Base-by-base conservation (phyloP, 306 rosid genomes). In the Luffa acutangula region DNA sequence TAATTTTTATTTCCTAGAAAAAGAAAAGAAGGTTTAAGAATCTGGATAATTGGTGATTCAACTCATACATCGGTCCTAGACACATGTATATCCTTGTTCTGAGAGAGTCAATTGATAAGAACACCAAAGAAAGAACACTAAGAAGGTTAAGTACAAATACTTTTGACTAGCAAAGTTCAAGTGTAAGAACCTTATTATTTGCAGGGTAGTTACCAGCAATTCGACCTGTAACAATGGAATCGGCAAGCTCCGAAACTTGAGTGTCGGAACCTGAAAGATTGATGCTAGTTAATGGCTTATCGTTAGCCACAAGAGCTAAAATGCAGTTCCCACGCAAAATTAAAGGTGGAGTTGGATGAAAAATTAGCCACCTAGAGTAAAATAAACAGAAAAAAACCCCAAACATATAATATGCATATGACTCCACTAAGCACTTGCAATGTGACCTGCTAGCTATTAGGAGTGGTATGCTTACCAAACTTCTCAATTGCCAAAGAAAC, bases 401-500 rank as follows among this genome's bases (percentile, higher is more conserved):
- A 9, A 49, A 76, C 65, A 43, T 70, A 54, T 31, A 3, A 7
- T 0, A 18, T 41, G 34, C 75, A 3, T 18, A 46, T 49, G 33
- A n/a, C 48, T 41, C 53, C 31, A 42, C 34, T 45, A n/a, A 3
- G 42, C 80, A 13, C 72, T 13, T 41, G 20, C 67, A 70, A 49
- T 49, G 45, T 73, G 12, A 25, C 60, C 46, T 21, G 56, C 33
- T 33, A 34, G 7, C 2, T 8, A 0, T 14, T 82, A 20, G 17
- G 57, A 64, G 14, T 39, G n/a, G 77, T 83, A 74, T 78, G 88
- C 89, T 86, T 77, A 89, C 98, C 98, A 84, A 85, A 82, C 82
- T 64, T 91, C 84, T 95, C 98, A 53, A 95, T 78, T 76, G 96
- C 97, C 72, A 86, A 84, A 34, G 98, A 95, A 81, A 95, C 93